A percentile compares a stretch with the other conserved stretches of the same genome.
These are phyloP conservation scores for Trichoderma atrobrunneum DNA, from an alignment of 2,329 filamentous ascomycete genomes.

Conservation along the genomic window DNA sequence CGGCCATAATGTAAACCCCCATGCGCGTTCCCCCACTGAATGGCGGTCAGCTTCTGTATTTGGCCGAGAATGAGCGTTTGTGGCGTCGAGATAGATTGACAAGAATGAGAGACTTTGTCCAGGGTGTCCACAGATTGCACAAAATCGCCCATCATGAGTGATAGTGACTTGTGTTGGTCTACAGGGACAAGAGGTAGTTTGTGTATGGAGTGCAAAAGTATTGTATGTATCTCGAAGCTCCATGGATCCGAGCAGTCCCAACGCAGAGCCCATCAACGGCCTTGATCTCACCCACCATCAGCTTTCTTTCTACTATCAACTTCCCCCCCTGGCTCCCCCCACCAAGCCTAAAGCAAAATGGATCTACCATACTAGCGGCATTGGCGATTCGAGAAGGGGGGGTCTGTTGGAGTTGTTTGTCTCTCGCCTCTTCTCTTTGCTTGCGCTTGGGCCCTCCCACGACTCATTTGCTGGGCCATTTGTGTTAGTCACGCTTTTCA, in stretches of 20 bases:
- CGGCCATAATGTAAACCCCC: not conserved
- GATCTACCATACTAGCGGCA: not conserved
- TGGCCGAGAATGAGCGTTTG: slow-evolving; percentile 7
- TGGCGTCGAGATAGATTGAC: not conserved
- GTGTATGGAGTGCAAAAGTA: not conserved
- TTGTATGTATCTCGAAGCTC: not conserved
- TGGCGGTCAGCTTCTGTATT: slow-evolving; percentile 12
- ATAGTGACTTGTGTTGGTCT: not conserved
- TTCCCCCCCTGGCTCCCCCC: not conserved
- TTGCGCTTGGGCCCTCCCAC: not conserved
- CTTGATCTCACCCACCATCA: not conserved
- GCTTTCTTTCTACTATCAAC: not conserved
- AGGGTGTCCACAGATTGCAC: slow-evolving; percentile 3
- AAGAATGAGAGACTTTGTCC: not conserved
- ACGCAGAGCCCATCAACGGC: not conserved
- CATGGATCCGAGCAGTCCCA: not conserved
- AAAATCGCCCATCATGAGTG: not conserved
- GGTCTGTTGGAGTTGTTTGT: not conserved
- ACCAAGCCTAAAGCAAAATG: not conserved
- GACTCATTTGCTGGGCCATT: not conserved
- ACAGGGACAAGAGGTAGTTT: not conserved
- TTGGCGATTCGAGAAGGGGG: not conserved
- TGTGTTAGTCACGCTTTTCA: not conserved
- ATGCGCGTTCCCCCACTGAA: slow-evolving; percentile 4
- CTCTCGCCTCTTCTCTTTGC: not conserved